Percentiles rank a stretch among this genome's conserved stretches.
Evolutionary conservation across 176 grass and related monocot genomes (phyloP).

Genomic region (Triticum timopheevii): DNA sequence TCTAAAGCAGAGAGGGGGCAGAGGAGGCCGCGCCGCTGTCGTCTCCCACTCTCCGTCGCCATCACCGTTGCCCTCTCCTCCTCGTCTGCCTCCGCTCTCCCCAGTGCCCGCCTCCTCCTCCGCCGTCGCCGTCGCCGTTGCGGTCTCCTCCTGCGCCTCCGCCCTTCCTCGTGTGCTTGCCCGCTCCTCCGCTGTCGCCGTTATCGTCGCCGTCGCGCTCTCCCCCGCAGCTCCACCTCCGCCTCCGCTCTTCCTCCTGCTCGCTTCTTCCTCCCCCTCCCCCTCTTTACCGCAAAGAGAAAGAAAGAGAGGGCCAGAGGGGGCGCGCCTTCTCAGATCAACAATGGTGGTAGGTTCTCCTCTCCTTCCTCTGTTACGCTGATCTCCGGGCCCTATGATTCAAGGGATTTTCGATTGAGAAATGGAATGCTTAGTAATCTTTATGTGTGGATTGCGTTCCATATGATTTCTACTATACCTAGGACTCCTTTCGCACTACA

Average conservation of each 20-base stretch:
- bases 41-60: background rate
- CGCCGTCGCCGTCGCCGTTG: background rate
- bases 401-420: background rate
- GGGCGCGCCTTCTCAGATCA: background rate
- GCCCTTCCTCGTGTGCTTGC: background rate
- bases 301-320: background rate
- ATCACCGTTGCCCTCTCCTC: background rate
- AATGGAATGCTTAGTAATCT: background rate
- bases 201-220: background rate
- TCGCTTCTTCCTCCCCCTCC: background rate
- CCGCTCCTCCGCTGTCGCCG: background rate
- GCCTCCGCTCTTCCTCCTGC: background rate
- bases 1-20: background rate
- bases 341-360: conserved; percentile 39
- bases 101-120: background rate
- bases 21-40: background rate
- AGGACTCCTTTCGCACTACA: background rate
- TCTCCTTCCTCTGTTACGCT: background rate
- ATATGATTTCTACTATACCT: background rate
- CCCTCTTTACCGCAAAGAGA: background rate
- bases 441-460: background rate
- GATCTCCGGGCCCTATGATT: background rate
- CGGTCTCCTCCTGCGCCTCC: background rate
- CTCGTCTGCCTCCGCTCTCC: background rate
- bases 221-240: background rate